Evolutionary conservation across 1,139 yeast genomes (phyloP), one percentile per base, ranked within the genome.

Genomic region (Hemisphaericaspora xylanilytica): DNA sequence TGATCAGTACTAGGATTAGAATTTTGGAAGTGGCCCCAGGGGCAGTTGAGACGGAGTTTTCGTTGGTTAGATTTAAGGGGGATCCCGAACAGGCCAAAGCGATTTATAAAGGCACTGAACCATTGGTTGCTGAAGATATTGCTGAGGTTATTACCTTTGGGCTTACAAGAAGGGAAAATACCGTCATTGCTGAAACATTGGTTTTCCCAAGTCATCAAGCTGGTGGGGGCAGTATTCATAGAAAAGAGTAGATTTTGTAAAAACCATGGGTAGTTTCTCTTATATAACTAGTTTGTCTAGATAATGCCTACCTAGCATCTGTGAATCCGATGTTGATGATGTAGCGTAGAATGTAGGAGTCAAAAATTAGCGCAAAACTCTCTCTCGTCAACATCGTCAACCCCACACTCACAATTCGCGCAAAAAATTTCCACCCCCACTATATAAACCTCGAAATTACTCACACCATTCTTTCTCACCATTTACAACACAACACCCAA

Each of bases 11-110:
- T 26, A 74, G 76, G 41, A 79, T 87, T 48, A 73, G 96, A 55
- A 89, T 87, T 39, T 76, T 88, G 50, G 94, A 86, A 58, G 75
- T 87, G 37, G 90, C 86, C 45, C 96, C 96, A 9, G 96, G 96
- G 53, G 81, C 84, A 34, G 95, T 87, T 17, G 88, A 86, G 61
- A 88, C 96, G 12, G 96, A 88, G 54, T 88, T 88, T 58, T 82
- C 92, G 6, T 61, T 79, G 26, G 85, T 85, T 25, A 73, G 95
- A 57, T 83, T 78, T 68, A 73, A 80, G 47, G 95, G 95, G 42
- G 94, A 87, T 57, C 55, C 65, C 35, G 67, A 63, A 5, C 75
- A 75, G 55, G 95, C 95, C 8, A 81, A 81, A 48, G 77, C 75
- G 13, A 89, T 85, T 17, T 88, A 87, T 56, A 70, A 71, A 30